Conservation (phyloP, 805 yeast species). For the Blastobotrys peoriensis region DNA sequence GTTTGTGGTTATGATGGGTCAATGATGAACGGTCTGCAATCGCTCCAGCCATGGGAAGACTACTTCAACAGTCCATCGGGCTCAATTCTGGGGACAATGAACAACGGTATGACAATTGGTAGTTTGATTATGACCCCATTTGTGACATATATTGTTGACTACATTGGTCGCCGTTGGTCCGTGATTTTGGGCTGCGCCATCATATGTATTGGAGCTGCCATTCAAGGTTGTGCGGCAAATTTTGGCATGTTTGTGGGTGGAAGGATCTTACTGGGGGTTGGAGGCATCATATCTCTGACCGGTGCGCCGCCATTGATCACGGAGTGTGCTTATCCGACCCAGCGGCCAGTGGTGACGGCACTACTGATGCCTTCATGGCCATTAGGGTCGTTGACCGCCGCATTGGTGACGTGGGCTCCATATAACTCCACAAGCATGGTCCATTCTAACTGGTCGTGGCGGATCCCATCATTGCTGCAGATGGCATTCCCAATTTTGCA, state of each 20-base stretch:
- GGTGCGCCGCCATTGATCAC: too few species aligned
- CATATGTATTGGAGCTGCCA: conserved; percentile 54
- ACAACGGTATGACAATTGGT: conserved; percentile 36
- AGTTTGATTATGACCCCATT: conserved; percentile 64
- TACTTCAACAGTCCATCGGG: conserved; percentile 9
- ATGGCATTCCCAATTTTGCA: conserved; percentile 52
- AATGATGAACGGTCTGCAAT: conserved; percentile 17
- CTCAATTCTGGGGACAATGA: conserved; percentile 7
- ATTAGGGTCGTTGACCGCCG: conserved; percentile 62
- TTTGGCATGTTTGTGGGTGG: conserved; percentile 66
- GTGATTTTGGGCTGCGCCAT: conserved; percentile 49
- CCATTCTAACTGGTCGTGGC: conserved; percentile 44
- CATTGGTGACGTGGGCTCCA: conserved; percentile 57
- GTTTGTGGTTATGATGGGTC: conserved; percentile 17
- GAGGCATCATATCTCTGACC: too few species aligned
- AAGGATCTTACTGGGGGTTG: conserved; percentile 62
- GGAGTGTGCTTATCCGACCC: too few species aligned
- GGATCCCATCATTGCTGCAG: conserved; percentile 68
- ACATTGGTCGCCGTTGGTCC: conserved; percentile 56
- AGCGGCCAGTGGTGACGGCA: too few species aligned
- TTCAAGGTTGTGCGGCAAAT: conserved; percentile 33
- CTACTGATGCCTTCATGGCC: conserved; percentile 61
- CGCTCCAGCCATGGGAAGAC: conserved; percentile 19
- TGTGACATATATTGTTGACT: conserved; percentile 51
- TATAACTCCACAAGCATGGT: conserved; percentile 55